Conservation (phyloP, 108 stramenopile species). For the Hondaea fermentalgiana region DNA sequence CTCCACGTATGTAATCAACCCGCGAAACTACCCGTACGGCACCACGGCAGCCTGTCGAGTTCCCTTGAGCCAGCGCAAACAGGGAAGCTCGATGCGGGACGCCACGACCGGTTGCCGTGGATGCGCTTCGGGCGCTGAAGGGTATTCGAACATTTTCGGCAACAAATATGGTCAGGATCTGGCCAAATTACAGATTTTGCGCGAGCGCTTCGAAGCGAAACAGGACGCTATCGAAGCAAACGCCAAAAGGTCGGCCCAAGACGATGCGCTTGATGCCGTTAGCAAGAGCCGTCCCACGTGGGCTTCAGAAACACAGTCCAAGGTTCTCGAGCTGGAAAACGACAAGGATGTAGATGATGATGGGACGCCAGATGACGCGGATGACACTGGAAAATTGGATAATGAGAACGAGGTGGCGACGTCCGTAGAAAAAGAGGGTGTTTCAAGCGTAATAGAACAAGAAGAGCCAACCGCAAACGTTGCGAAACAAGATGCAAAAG, state of each 20-base stretch:
- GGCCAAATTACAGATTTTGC: constrained; percentile 88
- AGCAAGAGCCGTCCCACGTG: constrained; percentile 5
- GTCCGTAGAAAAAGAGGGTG: too few species aligned
- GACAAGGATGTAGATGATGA: constrained; percentile 46
- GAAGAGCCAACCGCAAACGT: too few species aligned
- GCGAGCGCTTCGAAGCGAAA: constrained; percentile 60
- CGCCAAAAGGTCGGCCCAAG: constrained; percentile 4
- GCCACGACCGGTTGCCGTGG: constrained; percentile 91
- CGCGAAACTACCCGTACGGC: constrained; percentile 97
- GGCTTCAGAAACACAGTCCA: neutral
- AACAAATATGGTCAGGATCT: constrained; percentile 99
- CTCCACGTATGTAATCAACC: constrained; percentile 95
- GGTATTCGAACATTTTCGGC: constrained; percentile 93
- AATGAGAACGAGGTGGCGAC: neutral
- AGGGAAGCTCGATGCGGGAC: constrained; percentile 63
- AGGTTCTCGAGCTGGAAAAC: neutral
- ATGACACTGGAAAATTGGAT: neutral
- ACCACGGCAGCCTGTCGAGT: constrained; percentile 92
- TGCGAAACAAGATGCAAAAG: neutral
- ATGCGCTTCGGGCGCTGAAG: constrained; percentile 85
- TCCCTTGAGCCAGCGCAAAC: constrained; percentile 59
- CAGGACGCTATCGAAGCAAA: constrained; percentile 30
- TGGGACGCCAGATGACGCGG: constrained; percentile 10
- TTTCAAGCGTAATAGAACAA: too few species aligned
- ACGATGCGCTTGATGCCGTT: neutral